Conservation (phyloP, 768 basidiomycete species). For the Pleurotus ostreatus region DNA sequence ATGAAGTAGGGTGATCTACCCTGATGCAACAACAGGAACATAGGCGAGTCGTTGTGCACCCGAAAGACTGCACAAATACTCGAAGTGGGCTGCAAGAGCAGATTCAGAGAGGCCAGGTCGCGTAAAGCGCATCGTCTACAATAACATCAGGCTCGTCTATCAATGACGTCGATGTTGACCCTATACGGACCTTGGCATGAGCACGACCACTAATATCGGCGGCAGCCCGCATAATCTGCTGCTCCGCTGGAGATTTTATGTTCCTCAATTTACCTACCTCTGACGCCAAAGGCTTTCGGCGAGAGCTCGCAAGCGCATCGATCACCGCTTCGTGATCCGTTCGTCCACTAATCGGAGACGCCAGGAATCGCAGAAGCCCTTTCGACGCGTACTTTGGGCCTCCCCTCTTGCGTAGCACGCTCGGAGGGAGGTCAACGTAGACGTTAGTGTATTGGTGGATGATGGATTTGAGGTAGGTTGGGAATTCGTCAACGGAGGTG, state of each 20-base stretch:
- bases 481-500: constrained; percentile 49
- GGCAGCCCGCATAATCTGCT: constrained; percentile 74
- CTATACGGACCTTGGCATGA: constrained; percentile 66
- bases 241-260: constrained; percentile 79
- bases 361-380: constrained; percentile 53
- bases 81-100: constrained; percentile 71
- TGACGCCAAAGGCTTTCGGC: constrained; percentile 51
- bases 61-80: constrained; percentile 75
- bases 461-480: constrained; percentile 53
- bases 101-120: constrained; percentile 38
- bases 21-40: constrained; percentile 95
- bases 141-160: not conserved
- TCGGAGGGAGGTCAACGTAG: constrained; percentile 45
- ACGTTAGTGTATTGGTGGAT: constrained; percentile 45
- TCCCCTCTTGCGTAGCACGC: constrained; percentile 28
- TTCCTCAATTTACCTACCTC: constrained; percentile 68
- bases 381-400: constrained; percentile 35
- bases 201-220: constrained; percentile 86
- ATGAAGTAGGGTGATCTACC: constrained; percentile 40
- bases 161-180: no score
- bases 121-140: constrained; percentile 81
- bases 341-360: constrained; percentile 22
- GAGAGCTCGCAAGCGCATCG: constrained; percentile 44
- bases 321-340: constrained; percentile 54
- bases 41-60: constrained; percentile 92